Conservation (phyloP, 257 asterid species). For the Solanum chilense region DNA sequence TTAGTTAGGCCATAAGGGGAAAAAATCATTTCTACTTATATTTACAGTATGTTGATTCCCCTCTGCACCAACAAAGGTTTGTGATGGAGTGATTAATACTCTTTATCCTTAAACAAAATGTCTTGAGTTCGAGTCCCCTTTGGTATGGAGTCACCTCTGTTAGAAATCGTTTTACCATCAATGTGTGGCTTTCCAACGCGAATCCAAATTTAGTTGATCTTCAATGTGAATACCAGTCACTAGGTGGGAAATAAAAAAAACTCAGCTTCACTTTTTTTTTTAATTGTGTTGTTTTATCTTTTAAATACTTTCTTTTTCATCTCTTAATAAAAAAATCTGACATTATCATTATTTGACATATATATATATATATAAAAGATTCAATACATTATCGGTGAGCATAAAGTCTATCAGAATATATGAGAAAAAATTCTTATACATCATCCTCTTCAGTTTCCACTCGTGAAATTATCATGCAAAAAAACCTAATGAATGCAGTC, state of each 20-base stretch:
- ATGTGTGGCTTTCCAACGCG: no score
- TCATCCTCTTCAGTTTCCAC: not conserved
- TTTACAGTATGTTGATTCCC: not conserved
- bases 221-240: no score
- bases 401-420: not conserved
- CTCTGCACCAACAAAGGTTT: no score
- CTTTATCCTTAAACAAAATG: no score
- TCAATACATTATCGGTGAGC: not conserved
- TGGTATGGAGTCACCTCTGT: no score
- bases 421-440: not conserved
- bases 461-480: not conserved
- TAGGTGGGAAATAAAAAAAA: not conserved
- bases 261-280: rapidly evolving
- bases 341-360: not conserved
- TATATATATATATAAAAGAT: no score
- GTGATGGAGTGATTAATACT: no score
- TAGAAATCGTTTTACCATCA: no score
- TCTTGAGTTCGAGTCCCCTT: no score
- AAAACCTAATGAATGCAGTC: not conserved
- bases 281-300: not conserved
- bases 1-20: not conserved
- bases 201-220: no score
- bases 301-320: not conserved
- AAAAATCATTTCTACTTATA: not conserved
- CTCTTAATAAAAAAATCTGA: not conserved